These are phyloP conservation scores for Breviolum minutum DNA, from an alignment of 73 alveolate genomes.

Conservation along the genomic window DNA sequence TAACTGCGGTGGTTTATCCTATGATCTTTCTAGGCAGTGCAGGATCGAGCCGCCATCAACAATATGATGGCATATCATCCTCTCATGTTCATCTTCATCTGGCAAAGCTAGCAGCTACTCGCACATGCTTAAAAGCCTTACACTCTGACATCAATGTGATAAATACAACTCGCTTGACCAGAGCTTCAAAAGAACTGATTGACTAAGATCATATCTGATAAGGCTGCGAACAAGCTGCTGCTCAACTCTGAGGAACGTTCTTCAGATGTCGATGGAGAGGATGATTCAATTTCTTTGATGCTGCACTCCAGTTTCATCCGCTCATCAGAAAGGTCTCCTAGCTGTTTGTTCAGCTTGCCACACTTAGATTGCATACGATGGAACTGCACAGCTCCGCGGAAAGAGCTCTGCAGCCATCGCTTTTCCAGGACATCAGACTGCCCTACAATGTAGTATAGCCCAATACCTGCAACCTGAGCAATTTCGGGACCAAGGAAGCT, in stretches of 20 bases:
- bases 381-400: constrained; percentile 87
- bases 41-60: too few species aligned
- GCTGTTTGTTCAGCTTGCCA: constrained; percentile 42
- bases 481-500: too few species aligned
- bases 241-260: constrained; percentile 3
- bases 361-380: constrained; percentile 86
- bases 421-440: constrained; percentile 71
- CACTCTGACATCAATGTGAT: too few species aligned
- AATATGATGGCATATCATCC: too few species aligned
- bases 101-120: too few species aligned
- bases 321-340: constrained; percentile 18
- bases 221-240: constrained; percentile 21
- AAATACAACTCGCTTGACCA: background rate
- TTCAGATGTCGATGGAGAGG: constrained; percentile 6
- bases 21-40: too few species aligned
- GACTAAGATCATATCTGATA: background rate
- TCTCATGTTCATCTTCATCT: too few species aligned
- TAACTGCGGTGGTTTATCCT: too few species aligned
- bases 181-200: background rate
- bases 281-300: constrained; percentile 9
- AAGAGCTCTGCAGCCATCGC: constrained; percentile 93
- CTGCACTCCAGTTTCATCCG: constrained; percentile 24
- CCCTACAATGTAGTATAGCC: constrained; percentile 61
- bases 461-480: constrained; percentile 53
- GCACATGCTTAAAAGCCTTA: too few species aligned